Evolutionary conservation across 495 filamentous ascomycete genomes (phyloP).

Genomic region (Aspergillus affinis): DNA sequence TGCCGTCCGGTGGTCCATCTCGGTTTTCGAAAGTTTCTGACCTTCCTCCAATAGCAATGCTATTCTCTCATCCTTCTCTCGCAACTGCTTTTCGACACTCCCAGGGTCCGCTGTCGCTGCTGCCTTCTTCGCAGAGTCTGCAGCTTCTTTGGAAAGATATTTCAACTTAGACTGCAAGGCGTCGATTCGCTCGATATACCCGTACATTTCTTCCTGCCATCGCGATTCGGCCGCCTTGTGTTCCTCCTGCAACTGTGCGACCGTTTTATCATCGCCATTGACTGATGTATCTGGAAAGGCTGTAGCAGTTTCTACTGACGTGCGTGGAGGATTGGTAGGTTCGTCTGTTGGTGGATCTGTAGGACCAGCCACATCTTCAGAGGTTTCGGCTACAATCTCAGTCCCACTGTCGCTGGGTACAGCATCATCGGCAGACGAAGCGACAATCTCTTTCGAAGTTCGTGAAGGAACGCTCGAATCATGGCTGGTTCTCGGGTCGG

Average conservation of each 20-base stretch:
- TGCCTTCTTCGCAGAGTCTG: constrained; percentile 66
- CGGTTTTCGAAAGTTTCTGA: constrained; percentile 79
- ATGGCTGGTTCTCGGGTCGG: constrained; percentile 27
- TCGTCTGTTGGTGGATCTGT: constrained; percentile 15
- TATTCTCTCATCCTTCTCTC: constrained; percentile 88
- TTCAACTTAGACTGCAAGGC: constrained; percentile 86
- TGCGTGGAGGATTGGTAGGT: constrained; percentile 9
- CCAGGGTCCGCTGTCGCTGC: constrained; percentile 59
- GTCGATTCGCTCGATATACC: constrained; percentile 87
- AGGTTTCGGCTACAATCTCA: constrained; percentile 22
- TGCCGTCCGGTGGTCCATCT: constrained; percentile 76
- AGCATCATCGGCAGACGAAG: constrained; percentile 6
- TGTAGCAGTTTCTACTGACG: constrained; percentile 18
- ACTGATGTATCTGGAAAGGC: constrained; percentile 14
- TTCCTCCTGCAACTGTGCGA: constrained; percentile 55
- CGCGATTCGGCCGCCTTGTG: constrained; percentile 60
- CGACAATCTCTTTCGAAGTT: constrained; percentile 31
- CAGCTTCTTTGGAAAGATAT: constrained; percentile 77
- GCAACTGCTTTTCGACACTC: constrained; percentile 71
- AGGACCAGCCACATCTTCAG: constrained; percentile 8
- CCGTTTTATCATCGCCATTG: constrained; percentile 31
- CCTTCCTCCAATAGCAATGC: constrained; percentile 89
- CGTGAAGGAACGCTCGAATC: constrained; percentile 35
- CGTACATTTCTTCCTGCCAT: constrained; percentile 76
- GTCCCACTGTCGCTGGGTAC: constrained; percentile 10